Conservation (phyloP, 805 yeast species). For the Vanderwaltozyma polyspora region DNA sequence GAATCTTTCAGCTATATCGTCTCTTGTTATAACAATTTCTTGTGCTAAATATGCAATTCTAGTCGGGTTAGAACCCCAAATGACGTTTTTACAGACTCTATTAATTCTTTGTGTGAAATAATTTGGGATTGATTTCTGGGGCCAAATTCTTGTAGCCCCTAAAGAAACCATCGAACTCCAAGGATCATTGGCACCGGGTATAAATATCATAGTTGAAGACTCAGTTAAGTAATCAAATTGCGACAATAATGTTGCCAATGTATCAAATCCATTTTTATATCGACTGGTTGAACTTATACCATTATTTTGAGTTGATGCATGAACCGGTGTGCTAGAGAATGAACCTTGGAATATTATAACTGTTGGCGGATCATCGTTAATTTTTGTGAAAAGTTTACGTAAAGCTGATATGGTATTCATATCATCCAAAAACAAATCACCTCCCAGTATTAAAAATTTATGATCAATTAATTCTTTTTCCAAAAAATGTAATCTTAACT, state of each 20-base stretch:
- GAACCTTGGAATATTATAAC: conserved; percentile 77
- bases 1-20: conserved; percentile 59
- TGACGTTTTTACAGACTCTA: conserved; percentile 42
- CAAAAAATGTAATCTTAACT: conserved; percentile 39
- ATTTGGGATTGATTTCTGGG: conserved; percentile 60
- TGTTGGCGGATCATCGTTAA: conserved; percentile 51
- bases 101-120: conserved; percentile 59
- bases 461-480: conserved; percentile 51
- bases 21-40: conserved; percentile 66
- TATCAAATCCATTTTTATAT: conserved; percentile 62
- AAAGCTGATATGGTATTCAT: conserved; percentile 49
- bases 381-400: conserved; percentile 43
- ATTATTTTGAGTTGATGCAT: conserved; percentile 42
- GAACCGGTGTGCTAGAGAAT: conserved; percentile 56
- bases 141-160: conserved; percentile 55
- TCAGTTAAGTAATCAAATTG: conserved; percentile 29
- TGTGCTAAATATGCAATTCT: conserved; percentile 71
- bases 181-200: conserved; percentile 91
- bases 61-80: conserved; percentile 68
- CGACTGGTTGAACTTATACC: conserved; percentile 38
- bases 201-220: conserved; percentile 48
- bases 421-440: conserved; percentile 59
- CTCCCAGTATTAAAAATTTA: conserved; percentile 60
- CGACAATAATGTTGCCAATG: conserved; percentile 54
- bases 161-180: conserved; percentile 69